These are phyloP conservation scores for Vairimorpha ceranae DNA, from an alignment of 371 early-diverging fungal species.

Conservation along the genomic window DNA sequence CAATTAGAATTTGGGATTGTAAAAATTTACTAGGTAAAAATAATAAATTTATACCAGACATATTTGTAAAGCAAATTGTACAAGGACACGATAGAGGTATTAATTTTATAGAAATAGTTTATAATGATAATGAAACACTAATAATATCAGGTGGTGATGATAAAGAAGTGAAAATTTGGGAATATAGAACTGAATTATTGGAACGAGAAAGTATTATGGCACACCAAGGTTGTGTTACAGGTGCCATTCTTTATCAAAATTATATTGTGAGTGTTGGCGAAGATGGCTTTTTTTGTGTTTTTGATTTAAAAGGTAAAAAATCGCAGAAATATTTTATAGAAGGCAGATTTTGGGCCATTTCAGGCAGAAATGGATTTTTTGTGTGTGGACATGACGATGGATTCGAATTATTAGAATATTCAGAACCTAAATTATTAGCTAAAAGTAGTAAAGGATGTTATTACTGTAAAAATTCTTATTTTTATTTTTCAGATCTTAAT, in stretches of 20 bases:
- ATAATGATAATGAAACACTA: conserved; percentile 72
- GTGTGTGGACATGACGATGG: conserved; percentile 82
- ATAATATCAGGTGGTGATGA: conserved; percentile 94
- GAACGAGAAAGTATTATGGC: conserved; percentile 91
- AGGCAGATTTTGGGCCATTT: conserved; percentile 90
- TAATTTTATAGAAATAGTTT: conserved; percentile 79
- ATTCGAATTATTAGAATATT: conserved; percentile 85
- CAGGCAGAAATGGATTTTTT: conserved; percentile 65
- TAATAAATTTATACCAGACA: conserved; percentile 85
- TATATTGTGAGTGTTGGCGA: conserved; percentile 78
- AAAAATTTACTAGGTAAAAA: conserved; percentile 68
- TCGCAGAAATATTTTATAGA: conserved; percentile 76
- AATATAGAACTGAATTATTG: conserved; percentile 86
- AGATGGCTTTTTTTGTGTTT: conserved; percentile 87
- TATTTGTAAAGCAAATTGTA: conserved; percentile 85
- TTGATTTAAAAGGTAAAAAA: conserved; percentile 84
- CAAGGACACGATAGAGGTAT: conserved; percentile 97
- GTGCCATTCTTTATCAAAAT: conserved; percentile 67
- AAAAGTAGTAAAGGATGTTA: conserved; percentile 61
- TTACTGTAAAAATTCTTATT: conserved; percentile 24
- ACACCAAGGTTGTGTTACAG: conserved; percentile 90
- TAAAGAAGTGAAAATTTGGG: conserved; percentile 90
- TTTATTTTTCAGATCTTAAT: conserved; percentile 24
- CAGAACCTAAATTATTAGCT: conserved; percentile 82
- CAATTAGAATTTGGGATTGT: conserved; percentile 95